Percentiles rank a stretch among this genome's conserved stretches.
phyloP scores from a whole-genome alignment of 2,329 filamentous ascomycete species.

The Truncatella angustata region DNA sequence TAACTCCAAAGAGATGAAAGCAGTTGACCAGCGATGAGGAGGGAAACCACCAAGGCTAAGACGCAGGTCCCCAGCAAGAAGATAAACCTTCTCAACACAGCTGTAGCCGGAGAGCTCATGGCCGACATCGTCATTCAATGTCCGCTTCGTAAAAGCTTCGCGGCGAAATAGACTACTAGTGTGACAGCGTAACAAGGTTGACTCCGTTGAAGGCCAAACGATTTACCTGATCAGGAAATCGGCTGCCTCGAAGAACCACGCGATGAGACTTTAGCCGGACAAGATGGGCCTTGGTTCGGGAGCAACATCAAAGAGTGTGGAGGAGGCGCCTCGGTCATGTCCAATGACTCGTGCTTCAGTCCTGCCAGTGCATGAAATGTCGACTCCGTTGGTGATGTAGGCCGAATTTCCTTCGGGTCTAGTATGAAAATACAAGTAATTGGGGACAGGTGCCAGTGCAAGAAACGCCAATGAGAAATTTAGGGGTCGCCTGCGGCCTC shows the following conservation, averaged over 20 bases:
- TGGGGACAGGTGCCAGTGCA: not conserved
- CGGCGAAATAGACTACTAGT: not conserved
- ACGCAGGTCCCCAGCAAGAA: not conserved
- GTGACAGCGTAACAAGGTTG: conserved; percentile 2
- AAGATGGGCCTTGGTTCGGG: not conserved
- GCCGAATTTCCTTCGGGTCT: not conserved
- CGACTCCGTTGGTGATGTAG: no score
- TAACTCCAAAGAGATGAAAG: not conserved
- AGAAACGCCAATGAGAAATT: not conserved
- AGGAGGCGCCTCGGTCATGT: not conserved
- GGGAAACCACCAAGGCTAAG: not conserved
- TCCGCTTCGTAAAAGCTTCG: not conserved
- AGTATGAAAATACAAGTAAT: not conserved
- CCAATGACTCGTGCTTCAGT: not conserved
- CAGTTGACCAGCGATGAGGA: not conserved
- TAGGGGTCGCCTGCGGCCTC: not conserved
- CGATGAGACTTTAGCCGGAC: conserved; percentile 9
- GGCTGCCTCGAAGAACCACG: conserved; percentile 5
- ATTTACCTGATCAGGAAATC: conserved; percentile 5
- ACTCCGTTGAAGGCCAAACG: not conserved
- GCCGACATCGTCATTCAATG: not conserved
- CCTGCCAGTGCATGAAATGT: not conserved
- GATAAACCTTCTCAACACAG: not conserved
- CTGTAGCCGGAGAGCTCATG: not conserved
- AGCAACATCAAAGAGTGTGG: not conserved